Evolutionary conservation across 2,329 filamentous ascomycete species (phyloP), one percentile per base, ranked within the genome.

Genomic region (Sclerotinia borealis): DNA sequence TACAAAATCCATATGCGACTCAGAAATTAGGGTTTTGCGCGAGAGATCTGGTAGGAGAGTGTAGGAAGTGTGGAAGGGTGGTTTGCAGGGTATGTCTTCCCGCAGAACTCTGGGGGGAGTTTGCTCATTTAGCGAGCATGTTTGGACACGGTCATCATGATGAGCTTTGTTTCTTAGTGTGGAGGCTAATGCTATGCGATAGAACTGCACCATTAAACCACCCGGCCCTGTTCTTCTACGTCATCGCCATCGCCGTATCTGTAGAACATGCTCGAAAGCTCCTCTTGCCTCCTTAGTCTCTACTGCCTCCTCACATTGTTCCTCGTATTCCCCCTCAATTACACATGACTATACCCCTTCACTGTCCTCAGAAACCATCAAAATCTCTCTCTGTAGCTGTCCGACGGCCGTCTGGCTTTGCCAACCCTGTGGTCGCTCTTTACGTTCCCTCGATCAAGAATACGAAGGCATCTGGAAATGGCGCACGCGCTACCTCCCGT

Each of bases 201-300:
- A 96, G 92, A 98, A 98, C 70, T 98, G 93, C 76, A 88, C 88
- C 7, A 89, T 91, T 72, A 96, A 97, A 76, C 86, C 90, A 0
- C 92, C 91, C 0, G 85, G 88, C 3, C 80, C 82, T 1, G 79
- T 82, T 37, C 81, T 85, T 27, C 81, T 96, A 43, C 86, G 85
- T 48, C 85, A 88, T 66, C 87, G 93, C 45, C 89, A 96, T 74
- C 89, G 93, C 56, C 85, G 93, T 27, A 83, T 97, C 4, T 97
- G 93, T 74, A 81, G 81, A 9, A 82, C 85, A 11, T 97, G 93
- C 74, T 83, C 85, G 36, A 87, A 86, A 66, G 87, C 87, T 1
- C 90, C 92, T 0, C 79, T 96, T 27, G 77, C 82, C 15, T 73
- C 77, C 11, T 81, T 88, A 19, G 75, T 70, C 48, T 27, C 64